Evolutionary conservation across 2,329 filamentous ascomycete genomes (phyloP).

Genomic region (Plenodomus tracheiphilus): DNA sequence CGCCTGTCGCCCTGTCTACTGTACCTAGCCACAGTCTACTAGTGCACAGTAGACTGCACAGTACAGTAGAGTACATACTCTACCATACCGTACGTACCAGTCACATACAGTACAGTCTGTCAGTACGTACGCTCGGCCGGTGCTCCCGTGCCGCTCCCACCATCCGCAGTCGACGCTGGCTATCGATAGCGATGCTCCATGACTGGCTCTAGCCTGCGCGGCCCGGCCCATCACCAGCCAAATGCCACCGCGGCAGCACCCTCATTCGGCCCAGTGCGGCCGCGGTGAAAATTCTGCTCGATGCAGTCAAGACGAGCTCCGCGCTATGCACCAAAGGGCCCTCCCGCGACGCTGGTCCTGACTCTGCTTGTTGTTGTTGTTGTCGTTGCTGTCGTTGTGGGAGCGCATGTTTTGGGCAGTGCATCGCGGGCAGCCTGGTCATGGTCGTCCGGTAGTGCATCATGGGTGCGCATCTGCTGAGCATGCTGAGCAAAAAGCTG

Average conservation of each 20-base stretch:
- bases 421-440: too few relatives aligned
- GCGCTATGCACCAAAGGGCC: slow-evolving; percentile 11
- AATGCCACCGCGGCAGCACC: slow-evolving; percentile 17
- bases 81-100: too few relatives aligned
- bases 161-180: slow-evolving; percentile 2
- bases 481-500: slow-evolving; percentile 10
- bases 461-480: slow-evolving; percentile 21
- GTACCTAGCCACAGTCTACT: too few relatives aligned
- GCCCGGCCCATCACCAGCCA: slow-evolving; percentile 36
- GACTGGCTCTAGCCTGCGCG: slow-evolving; percentile 31
- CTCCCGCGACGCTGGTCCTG: slow-evolving; percentile 1
- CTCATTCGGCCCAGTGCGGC: slow-evolving; percentile 25
- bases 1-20: too few relatives aligned
- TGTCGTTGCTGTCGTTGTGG: slow-evolving; percentile 1
- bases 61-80: too few relatives aligned
- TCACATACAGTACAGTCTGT: too few relatives aligned
- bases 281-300: slow-evolving; percentile 29
- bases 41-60: too few relatives aligned
- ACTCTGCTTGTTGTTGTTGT: slow-evolving; percentile 2
- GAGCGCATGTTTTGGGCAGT: slow-evolving; percentile 10
- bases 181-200: slow-evolving; percentile 22
- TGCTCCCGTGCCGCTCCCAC: slow-evolving; percentile 23
- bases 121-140: too few relatives aligned
- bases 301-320: slow-evolving; percentile 20
- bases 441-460: slow-evolving; percentile 13